Base-by-base conservation (phyloP, 495 filamentous ascomycete species). In the Aspergillus nidulans region DNA sequence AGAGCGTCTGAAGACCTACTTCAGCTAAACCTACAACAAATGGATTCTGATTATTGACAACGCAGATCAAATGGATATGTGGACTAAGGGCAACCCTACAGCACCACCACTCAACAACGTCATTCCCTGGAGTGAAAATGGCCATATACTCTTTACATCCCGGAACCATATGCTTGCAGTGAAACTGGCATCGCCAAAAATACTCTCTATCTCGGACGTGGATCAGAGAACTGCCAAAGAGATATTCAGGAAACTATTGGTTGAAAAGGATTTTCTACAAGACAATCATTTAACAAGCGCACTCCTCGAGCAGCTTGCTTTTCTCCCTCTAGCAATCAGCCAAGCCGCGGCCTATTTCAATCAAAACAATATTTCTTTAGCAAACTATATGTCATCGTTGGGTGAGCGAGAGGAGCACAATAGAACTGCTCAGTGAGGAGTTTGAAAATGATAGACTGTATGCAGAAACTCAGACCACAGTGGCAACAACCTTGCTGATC, bases 401-500 rank as follows among this genome's bases (percentile, higher is more conserved):
- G 59, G 63, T 16, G 68, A 72, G 0, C 68, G 69, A 12, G 71
- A 80, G 18, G 49, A 64, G 71, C 12, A 54, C 54, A 1, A 61
- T 75, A 6, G 61, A 67, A 23, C 59, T 82, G 6, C 57, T 84
- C 13, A 77, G 74, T 49, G 57, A 72, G 57, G 78, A 81, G 5
- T 85, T 81, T 52, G 64, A 71, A 6, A 77, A 81, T 41, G 12
- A 41, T 21, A 18, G 16, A 41, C 39, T 4, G 32, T 79, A 81
- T 52, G 36, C 26, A 6, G 68, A 64, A 6, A 68, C 58, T n/a
- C 62, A 73, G 39, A 84, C 81, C 52, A 69, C 81, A 6, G 68
- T 84, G 0, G 77, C 77, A 1, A 70, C 67, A 1, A 85, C 81
- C 1, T 85, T 76, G 80, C 65, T 77, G 0, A 72, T 80, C 1